Evolutionary conservation across 352 stramenopile species (phyloP).

Genomic region (Peronospora belbahrii): DNA sequence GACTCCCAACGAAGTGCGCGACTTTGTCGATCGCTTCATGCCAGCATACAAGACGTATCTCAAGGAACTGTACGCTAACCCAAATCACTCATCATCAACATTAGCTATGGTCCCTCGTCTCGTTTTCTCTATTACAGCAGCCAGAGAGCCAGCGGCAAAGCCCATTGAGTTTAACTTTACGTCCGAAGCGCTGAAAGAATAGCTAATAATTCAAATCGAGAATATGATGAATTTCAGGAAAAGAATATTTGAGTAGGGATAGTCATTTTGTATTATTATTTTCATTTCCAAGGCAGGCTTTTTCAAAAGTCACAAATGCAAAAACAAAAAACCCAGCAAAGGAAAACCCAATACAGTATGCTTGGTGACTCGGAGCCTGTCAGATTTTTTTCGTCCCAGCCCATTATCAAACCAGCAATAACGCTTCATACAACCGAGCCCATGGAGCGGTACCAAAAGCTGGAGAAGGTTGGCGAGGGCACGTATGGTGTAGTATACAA

Average conservation of each 20-base stretch:
- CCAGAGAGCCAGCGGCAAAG: constrained; percentile 26
- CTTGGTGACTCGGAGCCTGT: constrained; percentile 9
- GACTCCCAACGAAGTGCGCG: constrained; percentile 51
- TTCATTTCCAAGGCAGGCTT: background rate
- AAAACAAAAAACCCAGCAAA: constrained; percentile 4
- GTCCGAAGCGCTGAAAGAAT: constrained; percentile 27
- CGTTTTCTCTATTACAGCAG: constrained; percentile 48
- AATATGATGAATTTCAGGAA: too few relatives aligned
- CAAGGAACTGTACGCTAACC: constrained; percentile 41
- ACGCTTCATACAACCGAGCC: constrained; percentile 3
- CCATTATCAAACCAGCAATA: constrained; percentile 2
- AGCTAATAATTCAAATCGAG: constrained; percentile 1
- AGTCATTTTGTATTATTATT: too few relatives aligned
- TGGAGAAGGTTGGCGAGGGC: constrained; percentile 96
- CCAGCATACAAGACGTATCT: constrained; percentile 73
- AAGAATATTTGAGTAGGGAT: too few relatives aligned
- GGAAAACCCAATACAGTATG: constrained; percentile 3
- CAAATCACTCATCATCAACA: constrained; percentile 11
- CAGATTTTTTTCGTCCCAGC: constrained; percentile 6
- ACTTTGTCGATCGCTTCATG: constrained; percentile 87
- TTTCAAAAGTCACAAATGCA: background rate
- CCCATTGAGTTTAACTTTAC: constrained; percentile 50
- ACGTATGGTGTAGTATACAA: constrained; percentile 99
- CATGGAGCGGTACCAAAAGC: constrained; percentile 91
- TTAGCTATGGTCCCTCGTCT: constrained; percentile 38